Base-by-base conservation (phyloP, 768 basidiomycete species). In the Tricholoma sp. region DNA sequence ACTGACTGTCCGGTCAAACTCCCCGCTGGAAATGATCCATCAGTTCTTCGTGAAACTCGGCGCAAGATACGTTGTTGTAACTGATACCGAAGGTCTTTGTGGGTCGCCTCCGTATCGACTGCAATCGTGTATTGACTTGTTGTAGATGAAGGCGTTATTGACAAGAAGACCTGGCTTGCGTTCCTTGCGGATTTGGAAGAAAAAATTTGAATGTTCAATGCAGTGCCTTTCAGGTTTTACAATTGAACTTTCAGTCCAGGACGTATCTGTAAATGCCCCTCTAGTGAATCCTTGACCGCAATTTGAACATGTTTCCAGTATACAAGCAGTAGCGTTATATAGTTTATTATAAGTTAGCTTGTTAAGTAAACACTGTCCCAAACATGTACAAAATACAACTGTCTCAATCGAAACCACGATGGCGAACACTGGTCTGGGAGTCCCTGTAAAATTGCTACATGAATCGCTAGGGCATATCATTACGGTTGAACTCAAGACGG, bases 401-500 rank as follows among this genome's bases (percentile, higher is more conserved):
- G 10, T 31, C 57, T 56, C 43, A 46, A 37, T 57, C 59, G 58
- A 64, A 60, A 68, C 65, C 32, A 75, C 68, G 56, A 81, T 81
- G 79, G 73, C 77, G 43, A 79, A 65, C 62, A 69, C 85, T 70
- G 85, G 91, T 61, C 82, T 97, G 59, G 95, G 95, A 70, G 91
- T 98, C 57, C 96, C 96, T 59, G 90, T 97, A 61, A 98, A 98
- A 73, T 84, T 99, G 51, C 79, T 98, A 45, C 96, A 98, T 68
- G 97, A 98, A 77, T 91, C 92, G 55, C 78, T 98, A 27, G 97
- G 97, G 19, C 97, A 99, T 67, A 78, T 98, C 55, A 89, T 99
- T 62, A 98, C 96, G 4, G 93, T 95, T n/a, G 97, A 99, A 72
- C 83, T 98, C 56, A 98, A 98, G 74, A 97, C 94, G 1, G 96